Evolutionary conservation across 2,329 filamentous ascomycete genomes (phyloP), one percentile per base, ranked within the genome.

Genomic region (Macrophomina phaseolina): DNA sequence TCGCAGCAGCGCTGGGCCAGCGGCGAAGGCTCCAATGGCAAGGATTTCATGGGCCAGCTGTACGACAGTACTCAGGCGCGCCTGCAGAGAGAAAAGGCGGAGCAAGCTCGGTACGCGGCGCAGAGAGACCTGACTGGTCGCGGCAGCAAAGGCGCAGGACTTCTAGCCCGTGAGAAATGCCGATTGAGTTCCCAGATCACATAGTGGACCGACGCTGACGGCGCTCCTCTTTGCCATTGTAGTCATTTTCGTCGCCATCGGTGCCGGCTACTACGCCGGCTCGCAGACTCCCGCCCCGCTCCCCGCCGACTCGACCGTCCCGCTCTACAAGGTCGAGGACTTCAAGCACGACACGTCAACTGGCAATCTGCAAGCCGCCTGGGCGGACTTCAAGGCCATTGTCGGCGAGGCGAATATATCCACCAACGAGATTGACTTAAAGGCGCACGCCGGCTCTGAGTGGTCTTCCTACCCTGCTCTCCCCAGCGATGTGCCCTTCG

Each of bases 391-490:
- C 74, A 83, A 85, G 66, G 81, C 83, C 51, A 86, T 90, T 38
- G 80, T 90, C 9, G 88, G 88, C 51, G 84, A 84, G 72, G 86
- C 88, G 56, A 86, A 90, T 75, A 83, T 90, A n/a, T 87, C 86
- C 4, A 87, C 87, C 0, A 78, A 84, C 53, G 78, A 80, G 55
- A 76, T 77, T 4, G 87, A 89, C 52, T 76, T 88, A 34, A 81
- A 84, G 66, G 80, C 81, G 18, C 88, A 90, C 74, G 81, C 87
- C 7, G 86, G 87, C 7, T 89, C 86, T 1, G 86, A 88, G 68
- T 90, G 87, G 87, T 89, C 86, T 14, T 86, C 87, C n/a, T 80
- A 84, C 70, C 77, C 79, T 3, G 68, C 77, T 1, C 70, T 75
- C 16, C 78, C 80, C 0, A 74, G 75, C 63, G 81, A 85, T 62